phyloP scores from a whole-genome alignment of 2,329 filamentous ascomycete genomes.

The Xylaria sp. region DNA sequence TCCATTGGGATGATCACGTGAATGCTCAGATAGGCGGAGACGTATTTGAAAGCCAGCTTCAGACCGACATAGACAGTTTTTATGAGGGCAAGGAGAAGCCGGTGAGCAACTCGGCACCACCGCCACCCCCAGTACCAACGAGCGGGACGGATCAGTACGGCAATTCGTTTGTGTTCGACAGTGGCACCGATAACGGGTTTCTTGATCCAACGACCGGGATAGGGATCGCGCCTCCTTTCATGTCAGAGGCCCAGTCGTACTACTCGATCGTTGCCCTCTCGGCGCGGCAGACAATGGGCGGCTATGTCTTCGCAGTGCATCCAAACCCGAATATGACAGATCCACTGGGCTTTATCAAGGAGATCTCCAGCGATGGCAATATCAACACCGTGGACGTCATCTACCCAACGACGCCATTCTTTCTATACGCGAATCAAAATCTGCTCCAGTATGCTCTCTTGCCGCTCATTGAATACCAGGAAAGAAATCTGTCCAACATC shows the following conservation, averaged over 20 bases:
- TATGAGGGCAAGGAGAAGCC: constrained; percentile 40
- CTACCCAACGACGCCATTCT: constrained; percentile 78
- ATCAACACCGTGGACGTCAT: constrained; percentile 81
- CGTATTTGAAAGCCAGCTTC: constrained; percentile 61
- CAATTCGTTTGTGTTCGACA: constrained; percentile 21
- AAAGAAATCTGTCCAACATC: constrained; percentile 76
- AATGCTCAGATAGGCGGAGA: constrained; percentile 53
- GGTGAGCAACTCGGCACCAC: constrained; percentile 50
- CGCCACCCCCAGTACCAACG: constrained; percentile 29
- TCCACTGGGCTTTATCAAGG: constrained; percentile 72
- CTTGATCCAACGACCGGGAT: constrained; percentile 43
- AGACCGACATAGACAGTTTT: constrained; percentile 59
- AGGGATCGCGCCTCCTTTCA: constrained; percentile 53
- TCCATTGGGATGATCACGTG: constrained; percentile 63
- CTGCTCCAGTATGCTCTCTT: constrained; percentile 73
- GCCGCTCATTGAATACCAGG: constrained; percentile 70
- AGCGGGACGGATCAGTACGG: constrained; percentile 27
- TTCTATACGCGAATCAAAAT: constrained; percentile 73
- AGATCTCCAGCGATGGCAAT: constrained; percentile 76
- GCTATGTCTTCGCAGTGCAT: constrained; percentile 66
- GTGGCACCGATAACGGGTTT: constrained; percentile 22
- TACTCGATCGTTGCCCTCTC: constrained; percentile 71
- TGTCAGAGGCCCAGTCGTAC: constrained; percentile 69
- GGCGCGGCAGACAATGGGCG: constrained; percentile 72
- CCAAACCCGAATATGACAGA: constrained; percentile 39